These are phyloP conservation scores for Microbotryomycetes sp. DNA, from an alignment of 1,284 basidiomycete genomes.

Conservation along the genomic window DNA sequence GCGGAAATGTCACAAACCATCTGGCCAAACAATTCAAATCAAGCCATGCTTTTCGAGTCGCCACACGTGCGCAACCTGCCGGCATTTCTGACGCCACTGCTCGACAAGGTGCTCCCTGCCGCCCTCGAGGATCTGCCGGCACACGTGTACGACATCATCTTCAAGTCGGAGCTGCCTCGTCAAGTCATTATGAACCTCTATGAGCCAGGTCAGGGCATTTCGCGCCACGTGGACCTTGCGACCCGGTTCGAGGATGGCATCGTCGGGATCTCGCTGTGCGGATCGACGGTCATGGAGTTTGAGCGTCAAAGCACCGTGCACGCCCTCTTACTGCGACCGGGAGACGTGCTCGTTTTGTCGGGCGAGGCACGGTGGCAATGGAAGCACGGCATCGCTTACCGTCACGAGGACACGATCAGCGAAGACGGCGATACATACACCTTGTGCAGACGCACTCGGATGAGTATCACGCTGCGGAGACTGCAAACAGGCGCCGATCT, in stretches of 20 bases:
- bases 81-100: slow-evolving; percentile 49
- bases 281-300: slow-evolving; percentile 67
- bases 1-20: not conserved
- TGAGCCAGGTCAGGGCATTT: slow-evolving; percentile 67
- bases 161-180: slow-evolving; percentile 42
- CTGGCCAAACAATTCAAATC: slow-evolving; percentile 18
- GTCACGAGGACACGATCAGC: slow-evolving; percentile 37
- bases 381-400: slow-evolving; percentile 58
- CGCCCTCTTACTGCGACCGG: slow-evolving; percentile 49
- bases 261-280: slow-evolving; percentile 64
- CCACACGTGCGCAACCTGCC: slow-evolving; percentile 44
- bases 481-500: slow-evolving; percentile 65
- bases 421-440: slow-evolving; percentile 5
- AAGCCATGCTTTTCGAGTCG: slow-evolving; percentile 61
- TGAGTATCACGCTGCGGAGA: slow-evolving; percentile 74
- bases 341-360: slow-evolving; percentile 59
- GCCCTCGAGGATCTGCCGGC: slow-evolving; percentile 43
- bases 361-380: slow-evolving; percentile 63
- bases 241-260: slow-evolving; percentile 70
- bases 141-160: slow-evolving; percentile 41
- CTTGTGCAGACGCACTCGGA: slow-evolving; percentile 50
- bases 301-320: slow-evolving; percentile 25
- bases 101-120: slow-evolving; percentile 48
- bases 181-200: slow-evolving; percentile 76
- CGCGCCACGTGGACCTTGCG: slow-evolving; percentile 67